Evolutionary conservation across 768 basidiomycete genomes (phyloP).

Genomic region (Hemileccinum rubropunctum): DNA sequence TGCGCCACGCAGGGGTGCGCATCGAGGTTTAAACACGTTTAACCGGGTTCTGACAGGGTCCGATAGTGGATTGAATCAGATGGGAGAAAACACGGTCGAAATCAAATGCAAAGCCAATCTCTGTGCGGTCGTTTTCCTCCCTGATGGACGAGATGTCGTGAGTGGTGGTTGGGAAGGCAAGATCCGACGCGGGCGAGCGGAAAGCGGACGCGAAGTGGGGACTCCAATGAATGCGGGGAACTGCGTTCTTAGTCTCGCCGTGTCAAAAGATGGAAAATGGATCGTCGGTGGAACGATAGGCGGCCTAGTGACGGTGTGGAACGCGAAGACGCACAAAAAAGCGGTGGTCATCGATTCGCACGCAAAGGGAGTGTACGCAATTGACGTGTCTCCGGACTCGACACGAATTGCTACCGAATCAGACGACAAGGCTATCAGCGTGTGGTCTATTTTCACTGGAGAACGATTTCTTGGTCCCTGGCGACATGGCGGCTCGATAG

Average conservation of each 20-base stretch:
- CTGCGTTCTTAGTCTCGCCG: background rate
- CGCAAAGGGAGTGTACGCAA: background rate
- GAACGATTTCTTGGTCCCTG: background rate
- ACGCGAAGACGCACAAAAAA: background rate
- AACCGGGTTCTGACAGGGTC: background rate
- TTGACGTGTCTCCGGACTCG: slow-evolving; percentile 1
- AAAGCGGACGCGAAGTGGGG: slow-evolving; percentile 5
- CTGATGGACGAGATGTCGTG: slow-evolving; percentile 2
- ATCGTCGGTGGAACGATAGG: background rate
- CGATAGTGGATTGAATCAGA: background rate
- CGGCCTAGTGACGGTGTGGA: background rate
- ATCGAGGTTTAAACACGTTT: background rate
- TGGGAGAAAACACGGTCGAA: background rate
- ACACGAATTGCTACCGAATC: background rate
- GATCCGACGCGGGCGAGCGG: slow-evolving; percentile 5
- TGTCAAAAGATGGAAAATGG: background rate
- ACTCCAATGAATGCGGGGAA: background rate
- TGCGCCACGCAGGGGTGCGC: background rate
- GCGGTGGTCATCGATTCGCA: background rate
- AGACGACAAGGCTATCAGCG: background rate
- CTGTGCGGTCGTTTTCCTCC: slow-evolving; percentile 6
- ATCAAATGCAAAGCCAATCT: background rate
- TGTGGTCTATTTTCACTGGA: background rate
- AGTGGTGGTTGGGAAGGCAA: slow-evolving; percentile 4
- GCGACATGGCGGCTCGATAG: background rate